Base-by-base conservation (phyloP, 2,329 filamentous ascomycete species). In the Beauveria varroae region DNA sequence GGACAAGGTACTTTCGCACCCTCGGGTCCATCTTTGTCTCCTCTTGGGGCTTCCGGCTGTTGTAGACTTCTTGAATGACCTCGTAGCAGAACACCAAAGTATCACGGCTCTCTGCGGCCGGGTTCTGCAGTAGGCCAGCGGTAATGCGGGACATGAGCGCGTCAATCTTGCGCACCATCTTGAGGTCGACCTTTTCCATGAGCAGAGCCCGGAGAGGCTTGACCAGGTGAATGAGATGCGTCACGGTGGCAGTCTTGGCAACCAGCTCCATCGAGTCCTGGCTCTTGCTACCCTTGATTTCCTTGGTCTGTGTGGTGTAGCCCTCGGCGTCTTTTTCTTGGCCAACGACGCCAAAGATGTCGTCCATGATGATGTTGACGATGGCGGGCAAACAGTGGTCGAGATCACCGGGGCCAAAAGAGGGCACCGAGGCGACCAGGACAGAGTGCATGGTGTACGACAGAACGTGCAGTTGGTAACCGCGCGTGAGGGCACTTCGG, bases 261-360 rank as follows among this genome's bases (percentile, higher is more conserved):
- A 98, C 81, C 18, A 98, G 80, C 73, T 98, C 93, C 87, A 98
- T 96, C 0, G 95, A 96, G 71, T 99, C 96, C 69, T 93, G 96
- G 71, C 93, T 97, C 79, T 98, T 99, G 79, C 90, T 97, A 74
- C 90, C 95, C 78, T 96, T 98, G 61, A 99, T 88, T 75, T 99
- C 95, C 74, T 96, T 96, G 88, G 96, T 97, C 74, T 93, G 90
- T 71, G 87, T 96, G 61, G 89, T 88, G 72, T 99, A 99, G 58
- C 93, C 95, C 68, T 97, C 92, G 0, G 93, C 93, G 68, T 99
- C 95, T 74, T 99, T 99, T 71, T 99, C 93, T 75, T 96, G 90
- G 2, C 95, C 95, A 40, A 89, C 89, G 6, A 86, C 85, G 34
- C 96, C 96, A 70, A 99, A 99, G 14, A 96, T 95, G 71, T 99